Evolutionary conservation across 106 monocot genomes (phyloP).

Genomic region (Alisma plantagoaquatica): DNA sequence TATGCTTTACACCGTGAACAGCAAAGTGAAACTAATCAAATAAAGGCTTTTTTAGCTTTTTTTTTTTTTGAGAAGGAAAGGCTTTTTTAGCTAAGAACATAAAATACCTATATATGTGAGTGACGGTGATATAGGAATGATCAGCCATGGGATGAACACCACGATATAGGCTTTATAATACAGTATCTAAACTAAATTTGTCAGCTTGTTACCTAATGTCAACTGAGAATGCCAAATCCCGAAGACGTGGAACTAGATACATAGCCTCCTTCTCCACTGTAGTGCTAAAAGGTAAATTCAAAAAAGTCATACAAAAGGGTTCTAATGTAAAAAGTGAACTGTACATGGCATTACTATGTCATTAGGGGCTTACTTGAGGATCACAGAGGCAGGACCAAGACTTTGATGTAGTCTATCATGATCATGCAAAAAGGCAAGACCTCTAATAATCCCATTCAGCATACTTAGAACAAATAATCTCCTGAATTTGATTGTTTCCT

Average conservation of each 20-base stretch:
- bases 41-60: too few relatives aligned
- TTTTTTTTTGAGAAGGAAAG: too few relatives aligned
- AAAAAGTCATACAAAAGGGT: background rate
- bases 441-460: slow-evolving; percentile 68
- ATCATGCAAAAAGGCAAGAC: slow-evolving; percentile 73
- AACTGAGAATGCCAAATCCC: slow-evolving; percentile 95
- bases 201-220: slow-evolving; percentile 89
- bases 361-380: slow-evolving; percentile 54
- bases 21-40: too few relatives aligned
- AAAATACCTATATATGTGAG: too few relatives aligned
- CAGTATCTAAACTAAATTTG: too few relatives aligned
- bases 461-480: slow-evolving; percentile 75
- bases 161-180: too few relatives aligned
- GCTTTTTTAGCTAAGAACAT: too few relatives aligned
- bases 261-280: slow-evolving; percentile 50
- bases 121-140: too few relatives aligned
- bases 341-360: background rate
- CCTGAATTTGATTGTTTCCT: slow-evolving; percentile 31
- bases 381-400: slow-evolving; percentile 88
- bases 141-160: too few relatives aligned
- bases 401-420: slow-evolving; percentile 92
- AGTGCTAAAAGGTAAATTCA: slow-evolving; percentile 37
- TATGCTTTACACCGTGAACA: too few relatives aligned
- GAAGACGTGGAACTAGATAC: slow-evolving; percentile 69
- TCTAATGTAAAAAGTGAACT: background rate